A percentile compares a stretch with the other conserved stretches of the same genome.
Conservation (phyloP, 2,329 filamentous ascomycete species). For the Phoma sp. region DNA sequence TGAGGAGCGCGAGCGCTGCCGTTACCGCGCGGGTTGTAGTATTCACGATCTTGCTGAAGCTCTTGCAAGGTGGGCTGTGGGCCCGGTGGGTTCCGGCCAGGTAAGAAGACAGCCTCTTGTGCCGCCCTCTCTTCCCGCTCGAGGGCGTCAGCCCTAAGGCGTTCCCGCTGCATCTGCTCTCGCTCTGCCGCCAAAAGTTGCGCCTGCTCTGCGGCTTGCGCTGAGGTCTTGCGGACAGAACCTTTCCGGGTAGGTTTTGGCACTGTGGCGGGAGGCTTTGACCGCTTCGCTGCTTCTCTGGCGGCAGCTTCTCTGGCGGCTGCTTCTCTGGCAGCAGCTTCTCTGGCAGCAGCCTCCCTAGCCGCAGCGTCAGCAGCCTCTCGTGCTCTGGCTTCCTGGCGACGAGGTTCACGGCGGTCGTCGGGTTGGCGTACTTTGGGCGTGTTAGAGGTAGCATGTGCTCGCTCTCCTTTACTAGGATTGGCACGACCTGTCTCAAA, state of each 20-base stretch:
- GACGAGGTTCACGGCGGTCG: conserved; percentile 20
- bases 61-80: conserved; percentile 14
- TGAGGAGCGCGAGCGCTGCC: conserved; percentile 4
- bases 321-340: conserved; percentile 10
- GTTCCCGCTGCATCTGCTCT: conserved; percentile 31
- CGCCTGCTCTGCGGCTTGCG: conserved; percentile 23
- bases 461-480: conserved; percentile 27
- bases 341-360: too few relatives aligned
- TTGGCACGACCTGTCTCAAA: conserved; percentile 36
- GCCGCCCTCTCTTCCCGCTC: conserved; percentile 31
- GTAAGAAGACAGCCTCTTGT: too few relatives aligned
- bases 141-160: conserved; percentile 26
- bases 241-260: conserved; percentile 26
- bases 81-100: neutral
- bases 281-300: conserved; percentile 5
- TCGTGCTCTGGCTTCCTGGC: conserved; percentile 13
- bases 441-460: conserved; percentile 27
- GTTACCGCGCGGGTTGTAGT: conserved; percentile 33
- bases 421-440: conserved; percentile 28
- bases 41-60: conserved; percentile 30
- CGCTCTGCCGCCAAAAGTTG: conserved; percentile 30
- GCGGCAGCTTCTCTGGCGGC: conserved; percentile 1
- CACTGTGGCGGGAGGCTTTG: neutral
- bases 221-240: conserved; percentile 15
- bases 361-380: conserved; percentile 8